Evolutionary conservation across 805 yeast genomes (phyloP), one percentile per base, ranked within the genome.

Genomic region (Pichia insulana): DNA sequence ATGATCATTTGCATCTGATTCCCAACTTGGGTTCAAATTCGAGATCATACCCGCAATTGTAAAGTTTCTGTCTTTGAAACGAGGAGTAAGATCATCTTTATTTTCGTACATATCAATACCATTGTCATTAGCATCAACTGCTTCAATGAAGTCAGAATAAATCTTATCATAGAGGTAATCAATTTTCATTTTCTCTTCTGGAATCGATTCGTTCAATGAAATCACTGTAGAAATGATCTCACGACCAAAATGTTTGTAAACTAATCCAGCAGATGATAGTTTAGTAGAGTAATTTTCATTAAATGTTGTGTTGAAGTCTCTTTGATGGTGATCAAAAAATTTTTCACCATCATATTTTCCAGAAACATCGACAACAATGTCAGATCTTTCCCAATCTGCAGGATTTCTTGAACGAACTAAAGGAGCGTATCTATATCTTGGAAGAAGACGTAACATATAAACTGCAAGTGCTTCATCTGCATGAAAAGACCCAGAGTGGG

Each of bases 381-480:
- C 97, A 55, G 94, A 78, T 35, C 67, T 69, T 51, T 85, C 96
- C 83, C 96, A 83, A 43, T 77, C 82, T 13, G 68, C 75, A 9
- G 89, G 83, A 47, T 80, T 81, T 67, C 98, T 76, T 3, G 96
- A 83, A 61, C 98, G 79, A 17, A 85, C 75, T 17, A 92, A 69
- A 41, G 69, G 70, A 17, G 95, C 80, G 45, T 77, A 69, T 37
- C 73, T 57, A 62, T 63, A 92, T 59, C 73, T 70, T 8, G 95
- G 92, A 37, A 90, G 65, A 16, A 77, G 66, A 51, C 74, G 76
- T 43, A 92, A 67, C 82, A 92, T 78, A 61, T 73, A 89, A 3
- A 90, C 96, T 2, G 97, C 98, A 40, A 92, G 71, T 10, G 95
- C 80, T 62, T 92, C 98, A 62, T 92, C 98, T 10, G 97, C 97